Base-by-base conservation (phyloP, 2,329 filamentous ascomycete genomes). In the Penicillium nordicum region DNA sequence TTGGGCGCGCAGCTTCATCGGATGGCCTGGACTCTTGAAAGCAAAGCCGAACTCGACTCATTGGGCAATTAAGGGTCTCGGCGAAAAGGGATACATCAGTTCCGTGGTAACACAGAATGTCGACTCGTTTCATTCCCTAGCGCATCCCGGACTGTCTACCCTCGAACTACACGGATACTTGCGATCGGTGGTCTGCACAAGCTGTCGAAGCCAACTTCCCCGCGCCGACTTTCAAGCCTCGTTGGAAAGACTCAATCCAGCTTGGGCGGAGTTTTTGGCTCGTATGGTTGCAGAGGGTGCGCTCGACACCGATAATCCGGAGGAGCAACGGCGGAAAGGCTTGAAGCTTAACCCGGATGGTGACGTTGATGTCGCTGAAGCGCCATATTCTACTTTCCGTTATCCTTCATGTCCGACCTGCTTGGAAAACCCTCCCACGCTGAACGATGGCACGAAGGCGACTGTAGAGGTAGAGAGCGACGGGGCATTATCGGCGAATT, bases 81-180 rank as follows among this genome's bases (percentile, higher is more conserved):
- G 85, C 3, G 74, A 82, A 5, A 77, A 94, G 63, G 92, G 92
- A 2, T 75, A 92, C 48, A 79, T 97, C 41, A 83, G 82, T 55
- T 84, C 79, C 51, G 89, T 97, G 57, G 86, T 99, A 64, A 97
- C 94, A 40, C 94, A 99, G 72, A 97, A 97, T 70, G 94, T 99
- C 50, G 94, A 99, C 76, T 96, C 92, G 2, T 96, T 99, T 71
- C 94, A 99, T 74, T 80, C 82, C 2, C 77, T 77, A 57, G 88
- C 91, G 0, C 92, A 97, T 72, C 90, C 92, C 0, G 70, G 79
- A 10, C 75, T 92, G 42, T 82, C 84, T 6, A 94, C 90, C 10
- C 78, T 95, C 44, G 93, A 97, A 74, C 81, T 99, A 48, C 94
- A 99, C 73, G 94, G 94, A 63, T 96, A 94, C 74, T 81, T 99